phyloP scores from a whole-genome alignment of 2,329 filamentous ascomycete species.

The Aotearoamyces nothofagi region DNA sequence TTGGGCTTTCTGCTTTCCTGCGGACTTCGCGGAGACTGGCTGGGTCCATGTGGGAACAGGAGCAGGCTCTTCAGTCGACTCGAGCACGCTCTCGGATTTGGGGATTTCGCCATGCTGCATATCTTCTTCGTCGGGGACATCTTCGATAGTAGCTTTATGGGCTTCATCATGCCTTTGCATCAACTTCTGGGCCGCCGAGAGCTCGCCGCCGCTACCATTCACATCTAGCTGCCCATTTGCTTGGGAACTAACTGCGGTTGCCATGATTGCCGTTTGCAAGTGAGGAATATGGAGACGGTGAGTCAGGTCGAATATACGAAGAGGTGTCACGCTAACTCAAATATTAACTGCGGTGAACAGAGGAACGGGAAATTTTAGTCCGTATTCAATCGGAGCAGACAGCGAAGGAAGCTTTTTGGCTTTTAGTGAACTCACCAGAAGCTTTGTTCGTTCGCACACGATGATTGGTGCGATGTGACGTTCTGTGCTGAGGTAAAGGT shows the following conservation, averaged over 20 bases:
- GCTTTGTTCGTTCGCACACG: no score
- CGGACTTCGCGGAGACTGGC: constrained; percentile 44
- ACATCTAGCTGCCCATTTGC: constrained; percentile 7
- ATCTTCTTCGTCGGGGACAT: constrained; percentile 71
- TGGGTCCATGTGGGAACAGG: constrained; percentile 30
- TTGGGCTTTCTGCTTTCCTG: constrained; percentile 52
- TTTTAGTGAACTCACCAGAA: no score
- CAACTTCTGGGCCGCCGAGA: constrained; percentile 34
- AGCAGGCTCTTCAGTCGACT: constrained; percentile 21
- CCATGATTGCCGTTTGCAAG: no score
- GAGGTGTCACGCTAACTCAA: no score
- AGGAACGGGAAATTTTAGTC: no score
- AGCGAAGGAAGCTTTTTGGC: no score
- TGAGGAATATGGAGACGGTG: not conserved
- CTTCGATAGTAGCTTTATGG: constrained; percentile 58
- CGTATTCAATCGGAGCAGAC: no score
- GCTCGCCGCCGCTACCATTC: constrained; percentile 9
- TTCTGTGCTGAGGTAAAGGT: no score
- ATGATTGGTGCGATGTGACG: no score
- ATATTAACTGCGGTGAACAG: no score
- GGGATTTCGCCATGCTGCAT: constrained; percentile 38
- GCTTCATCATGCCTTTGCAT: constrained; percentile 43
- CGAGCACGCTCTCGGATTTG: constrained; percentile 21
- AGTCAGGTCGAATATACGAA: no score
- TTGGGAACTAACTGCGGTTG: constrained; percentile 9